Conservation (phyloP, 2,329 filamentous ascomycete species). For the Fusarium sp. region DNA sequence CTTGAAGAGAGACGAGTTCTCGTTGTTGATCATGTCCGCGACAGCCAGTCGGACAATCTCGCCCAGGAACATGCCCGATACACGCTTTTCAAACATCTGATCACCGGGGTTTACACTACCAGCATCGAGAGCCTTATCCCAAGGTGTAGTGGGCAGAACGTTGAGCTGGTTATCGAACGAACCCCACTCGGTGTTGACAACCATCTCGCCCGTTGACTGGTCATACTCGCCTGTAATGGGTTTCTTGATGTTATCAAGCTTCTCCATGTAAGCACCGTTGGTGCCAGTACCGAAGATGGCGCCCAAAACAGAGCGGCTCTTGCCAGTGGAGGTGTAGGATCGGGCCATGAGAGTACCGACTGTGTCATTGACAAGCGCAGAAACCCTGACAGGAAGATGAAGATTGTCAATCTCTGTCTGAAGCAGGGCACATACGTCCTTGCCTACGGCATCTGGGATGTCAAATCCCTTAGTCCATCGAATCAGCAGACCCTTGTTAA, state of each 20-base stretch:
- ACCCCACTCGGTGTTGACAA: constrained; percentile 98
- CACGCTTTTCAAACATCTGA: constrained; percentile 99
- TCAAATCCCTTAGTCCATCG: constrained; percentile 99
- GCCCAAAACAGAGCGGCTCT: constrained; percentile 87
- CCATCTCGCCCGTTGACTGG: constrained; percentile 88
- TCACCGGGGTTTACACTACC: constrained; percentile 90
- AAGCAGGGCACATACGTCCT: constrained; percentile 92
- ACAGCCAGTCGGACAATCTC: constrained; percentile 88
- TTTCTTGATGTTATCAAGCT: constrained; percentile 86
- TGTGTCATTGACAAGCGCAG: constrained; percentile 95
- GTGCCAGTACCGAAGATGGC: constrained; percentile 98
- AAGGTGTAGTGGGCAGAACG: constrained; percentile 85
- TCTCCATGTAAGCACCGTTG: constrained; percentile 97
- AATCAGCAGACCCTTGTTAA: constrained; percentile 94
- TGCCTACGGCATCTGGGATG: constrained; percentile 91
- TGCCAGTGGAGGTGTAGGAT: constrained; percentile 91
- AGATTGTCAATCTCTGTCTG: constrained; percentile 91
- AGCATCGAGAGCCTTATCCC: constrained; percentile 81
- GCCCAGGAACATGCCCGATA: constrained; percentile 97
- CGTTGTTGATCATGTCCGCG: constrained; percentile 76
- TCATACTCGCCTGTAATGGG: constrained; percentile 77
- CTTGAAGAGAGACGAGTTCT: constrained; percentile 76
- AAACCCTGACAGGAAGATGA: constrained; percentile 89
- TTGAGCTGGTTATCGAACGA: constrained; percentile 95
- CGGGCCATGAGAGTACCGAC: constrained; percentile 98